Conservation (phyloP, 2,329 filamentous ascomycete genomes). For the Phoma sp. region DNA sequence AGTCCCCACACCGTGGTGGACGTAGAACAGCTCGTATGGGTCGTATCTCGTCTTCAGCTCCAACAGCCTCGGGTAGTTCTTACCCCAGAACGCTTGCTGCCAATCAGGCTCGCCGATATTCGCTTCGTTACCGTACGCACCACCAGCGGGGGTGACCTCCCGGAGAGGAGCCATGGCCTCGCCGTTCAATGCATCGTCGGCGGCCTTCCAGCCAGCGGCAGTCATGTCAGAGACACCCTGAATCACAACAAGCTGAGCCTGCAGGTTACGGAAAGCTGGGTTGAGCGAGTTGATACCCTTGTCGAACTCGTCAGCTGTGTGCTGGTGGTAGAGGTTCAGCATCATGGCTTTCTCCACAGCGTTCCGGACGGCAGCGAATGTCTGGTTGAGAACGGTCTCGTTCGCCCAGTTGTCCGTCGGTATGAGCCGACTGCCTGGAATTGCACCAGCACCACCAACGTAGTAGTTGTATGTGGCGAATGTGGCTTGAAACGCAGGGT, state of each 20-base stretch:
- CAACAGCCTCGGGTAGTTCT: constrained; percentile 36
- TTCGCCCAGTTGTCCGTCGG: constrained; percentile 43
- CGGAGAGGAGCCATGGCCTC: constrained; percentile 36
- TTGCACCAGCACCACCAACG: constrained; percentile 40
- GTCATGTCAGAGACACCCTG: constrained; percentile 27
- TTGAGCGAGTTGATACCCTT: constrained; percentile 38
- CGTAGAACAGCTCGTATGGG: constrained; percentile 44
- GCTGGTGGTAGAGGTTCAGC: constrained; percentile 37
- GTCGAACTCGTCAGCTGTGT: constrained; percentile 26
- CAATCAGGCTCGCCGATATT: constrained; percentile 51
- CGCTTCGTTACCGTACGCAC: constrained; percentile 51
- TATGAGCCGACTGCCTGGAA: constrained; percentile 46
- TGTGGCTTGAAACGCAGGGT: constrained; percentile 41
- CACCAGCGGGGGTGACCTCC: constrained; percentile 32
- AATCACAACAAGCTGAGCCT: constrained; percentile 34
- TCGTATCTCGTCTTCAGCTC: constrained; percentile 42
- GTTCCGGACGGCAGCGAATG: constrained; percentile 34
- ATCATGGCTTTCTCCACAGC: constrained; percentile 32
- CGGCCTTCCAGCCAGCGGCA: constrained; percentile 32
- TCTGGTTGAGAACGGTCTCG: constrained; percentile 32
- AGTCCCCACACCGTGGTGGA: constrained; percentile 40
- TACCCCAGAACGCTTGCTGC: constrained; percentile 52
- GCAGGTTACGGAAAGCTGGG: constrained; percentile 40
- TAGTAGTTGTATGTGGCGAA: constrained; percentile 32
- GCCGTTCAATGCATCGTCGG: constrained; percentile 25